Conservation (phyloP, 805 yeast genomes). For the Candida multigemmis region DNA sequence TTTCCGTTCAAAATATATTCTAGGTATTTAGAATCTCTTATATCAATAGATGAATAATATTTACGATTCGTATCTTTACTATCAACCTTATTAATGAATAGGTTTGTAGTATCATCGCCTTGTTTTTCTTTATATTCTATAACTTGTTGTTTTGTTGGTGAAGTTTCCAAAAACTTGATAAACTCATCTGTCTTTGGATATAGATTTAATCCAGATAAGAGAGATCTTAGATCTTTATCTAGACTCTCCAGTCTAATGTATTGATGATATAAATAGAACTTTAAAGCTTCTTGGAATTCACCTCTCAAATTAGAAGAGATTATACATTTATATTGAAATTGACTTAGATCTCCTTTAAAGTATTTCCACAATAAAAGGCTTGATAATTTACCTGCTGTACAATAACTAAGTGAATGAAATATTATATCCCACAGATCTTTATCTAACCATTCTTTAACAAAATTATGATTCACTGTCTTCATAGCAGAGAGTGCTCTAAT, state of each 20-base stretch:
- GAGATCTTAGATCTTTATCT: too few species aligned
- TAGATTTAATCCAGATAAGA: too few species aligned
- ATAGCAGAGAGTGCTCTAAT: conserved; percentile 10
- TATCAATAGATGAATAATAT: conserved; percentile 11
- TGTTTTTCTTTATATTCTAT: too few species aligned
- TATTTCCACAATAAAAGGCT: conserved; percentile 14
- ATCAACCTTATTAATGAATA: too few species aligned
- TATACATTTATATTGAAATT: conserved; percentile 12
- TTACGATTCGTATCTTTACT: conserved; percentile 7
- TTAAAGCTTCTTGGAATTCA: conserved; percentile 11
- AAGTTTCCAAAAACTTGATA: too few species aligned
- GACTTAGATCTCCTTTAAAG: conserved; percentile 5
- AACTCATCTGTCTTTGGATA: too few species aligned
- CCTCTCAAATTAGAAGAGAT: conserved; percentile 17
- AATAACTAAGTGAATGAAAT: conserved; percentile 14
- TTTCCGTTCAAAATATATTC: conserved; percentile 6
- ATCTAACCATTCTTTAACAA: conserved; percentile 16
- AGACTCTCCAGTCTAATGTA: too few species aligned
- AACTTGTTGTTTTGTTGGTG: too few species aligned
- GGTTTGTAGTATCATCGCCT: too few species aligned
- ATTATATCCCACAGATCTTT: conserved; percentile 21
- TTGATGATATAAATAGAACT: conserved; percentile 14
- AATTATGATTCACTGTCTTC: conserved; percentile 7
- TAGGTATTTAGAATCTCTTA: conserved; percentile 16
- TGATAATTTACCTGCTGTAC: conserved; percentile 17